Evolutionary conservation across 2,329 filamentous ascomycete species (phyloP), one percentile per base, ranked within the genome.

Genomic region (Talaromyces sp.): DNA sequence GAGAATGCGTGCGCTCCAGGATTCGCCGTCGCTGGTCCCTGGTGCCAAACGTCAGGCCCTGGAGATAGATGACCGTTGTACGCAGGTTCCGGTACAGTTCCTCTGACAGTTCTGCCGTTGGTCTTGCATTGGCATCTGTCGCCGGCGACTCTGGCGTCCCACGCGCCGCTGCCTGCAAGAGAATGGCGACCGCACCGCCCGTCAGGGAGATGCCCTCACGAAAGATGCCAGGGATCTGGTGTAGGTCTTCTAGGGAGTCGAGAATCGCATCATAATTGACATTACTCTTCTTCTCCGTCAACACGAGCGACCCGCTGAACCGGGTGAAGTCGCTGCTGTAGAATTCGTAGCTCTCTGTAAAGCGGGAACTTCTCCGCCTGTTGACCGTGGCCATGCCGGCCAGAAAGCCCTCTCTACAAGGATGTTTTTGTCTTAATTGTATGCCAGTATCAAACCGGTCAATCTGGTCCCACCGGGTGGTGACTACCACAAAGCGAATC

Each of bases 181-280:
- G 66, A 4, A 75, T 64, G 2, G 72, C 69, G 9, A 72, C 69
- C 2, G 71, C 72, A 0, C 69, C 68, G n/a, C 71, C 73, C 0
- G 71, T 69, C 54, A 75, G 71, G 51, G 74, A 59, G 27, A 74
- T 73, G 3, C 73, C 73, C 57, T 75, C 72, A 55, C 68, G 67
- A 1, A 74, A 68, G 32, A 75, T 74, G 27, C 73, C 70, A 8
- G 73, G 73, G 6, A 74, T 67, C 35, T 73, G 68, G 50, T 73
- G 68, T 41, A 74, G 65, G 29, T 72, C 66, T 11, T 72, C 69
- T 9, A 74, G 69, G 38, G 67, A 67, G 26, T 72, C 66, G 2
- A 72, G 65, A 24, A 66, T 66, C 38, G 66, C 64, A 41, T 55
- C 55, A 29, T 52, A 52, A 17, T 52, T 29, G 24, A 21, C 24